Evolutionary conservation across 495 filamentous ascomycete species (phyloP).

Genomic region (Xylaria grammica): DNA sequence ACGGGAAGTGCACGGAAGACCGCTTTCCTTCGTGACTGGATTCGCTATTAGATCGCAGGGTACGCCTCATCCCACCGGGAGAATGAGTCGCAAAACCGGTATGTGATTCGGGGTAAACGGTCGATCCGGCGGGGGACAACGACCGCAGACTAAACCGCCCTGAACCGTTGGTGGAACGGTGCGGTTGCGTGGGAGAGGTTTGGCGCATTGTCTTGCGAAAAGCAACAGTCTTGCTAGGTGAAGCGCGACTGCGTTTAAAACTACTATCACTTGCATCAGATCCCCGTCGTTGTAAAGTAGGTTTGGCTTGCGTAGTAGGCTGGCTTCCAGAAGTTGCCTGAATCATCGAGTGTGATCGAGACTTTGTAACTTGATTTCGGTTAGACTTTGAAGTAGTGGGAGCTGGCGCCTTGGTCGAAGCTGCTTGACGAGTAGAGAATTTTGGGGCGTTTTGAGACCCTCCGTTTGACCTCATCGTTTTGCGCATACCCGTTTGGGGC

Average conservation of each 20-base stretch:
- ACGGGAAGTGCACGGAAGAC: constrained; percentile 35
- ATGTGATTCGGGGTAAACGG: constrained; percentile 29
- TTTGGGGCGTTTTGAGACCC: constrained; percentile 21
- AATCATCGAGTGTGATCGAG: constrained; percentile 17
- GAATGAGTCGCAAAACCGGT: constrained; percentile 20
- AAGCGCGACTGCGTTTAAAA: constrained; percentile 48
- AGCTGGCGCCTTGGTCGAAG: constrained; percentile 21
- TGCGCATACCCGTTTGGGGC: constrained; percentile 39
- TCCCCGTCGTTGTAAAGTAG: constrained; percentile 41
- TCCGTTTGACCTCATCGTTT: constrained; percentile 38
- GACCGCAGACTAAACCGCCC: constrained; percentile 48
- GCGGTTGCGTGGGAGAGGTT: constrained; percentile 27
- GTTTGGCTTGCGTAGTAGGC: constrained; percentile 22
- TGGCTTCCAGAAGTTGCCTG: constrained; percentile 18
- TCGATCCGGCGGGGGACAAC: constrained; percentile 42
- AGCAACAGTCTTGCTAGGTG: constrained; percentile 26
- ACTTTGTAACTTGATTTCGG: constrained; percentile 6
- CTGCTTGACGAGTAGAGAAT: constrained; percentile 20
- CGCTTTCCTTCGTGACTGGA: constrained; percentile 31
- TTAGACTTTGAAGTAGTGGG: constrained; percentile 17
- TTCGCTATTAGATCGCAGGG: constrained; percentile 32
- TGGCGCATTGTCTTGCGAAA: constrained; percentile 51
- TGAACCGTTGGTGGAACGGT: constrained; percentile 26
- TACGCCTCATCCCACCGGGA: constrained; percentile 25
- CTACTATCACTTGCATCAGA: constrained; percentile 57